Conservation (phyloP, 495 filamentous ascomycete species). For the Neurospora sp. region DNA sequence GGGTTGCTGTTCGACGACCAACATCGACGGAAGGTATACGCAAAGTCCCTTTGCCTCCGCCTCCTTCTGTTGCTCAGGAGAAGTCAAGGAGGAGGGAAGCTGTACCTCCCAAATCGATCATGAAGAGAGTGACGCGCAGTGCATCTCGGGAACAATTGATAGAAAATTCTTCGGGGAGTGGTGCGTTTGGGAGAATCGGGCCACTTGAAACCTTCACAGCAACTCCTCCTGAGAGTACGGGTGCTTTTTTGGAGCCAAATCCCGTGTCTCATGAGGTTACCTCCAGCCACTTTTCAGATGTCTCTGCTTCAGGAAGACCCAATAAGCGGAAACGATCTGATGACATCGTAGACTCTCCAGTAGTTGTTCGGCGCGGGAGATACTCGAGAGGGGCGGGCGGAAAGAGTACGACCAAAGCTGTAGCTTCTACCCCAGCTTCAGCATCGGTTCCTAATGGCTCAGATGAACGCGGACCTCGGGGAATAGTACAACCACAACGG, state of each 20-base stretch:
- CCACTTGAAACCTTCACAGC: neutral
- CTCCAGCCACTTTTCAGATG: neutral
- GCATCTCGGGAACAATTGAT: neutral
- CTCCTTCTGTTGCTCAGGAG: constrained; percentile 30
- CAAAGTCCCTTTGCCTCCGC: neutral
- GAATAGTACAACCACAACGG: neutral
- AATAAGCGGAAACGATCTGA: constrained; percentile 7
- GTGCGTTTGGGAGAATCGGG: constrained; percentile 1
- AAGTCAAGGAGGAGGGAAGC: constrained; percentile 23
- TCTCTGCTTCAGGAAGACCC: neutral
- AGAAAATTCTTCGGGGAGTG: neutral
- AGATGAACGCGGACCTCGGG: neutral
- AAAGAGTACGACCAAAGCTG: neutral
- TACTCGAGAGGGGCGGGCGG: neutral
- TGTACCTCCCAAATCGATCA: constrained; percentile 25
- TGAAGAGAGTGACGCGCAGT: constrained; percentile 22
- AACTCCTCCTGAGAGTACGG: neutral
- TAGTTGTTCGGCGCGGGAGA: neutral
- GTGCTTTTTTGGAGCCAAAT: neutral
- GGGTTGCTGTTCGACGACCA: constrained; percentile 31
- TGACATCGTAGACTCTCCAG: neutral
- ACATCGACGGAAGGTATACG: constrained; percentile 10
- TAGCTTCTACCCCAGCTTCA: neutral
- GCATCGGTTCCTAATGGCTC: neutral
- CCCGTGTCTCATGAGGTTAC: neutral